Base-by-base conservation (phyloP, 495 filamentous ascomycete genomes). In the Aspergillus ellipticus region DNA sequence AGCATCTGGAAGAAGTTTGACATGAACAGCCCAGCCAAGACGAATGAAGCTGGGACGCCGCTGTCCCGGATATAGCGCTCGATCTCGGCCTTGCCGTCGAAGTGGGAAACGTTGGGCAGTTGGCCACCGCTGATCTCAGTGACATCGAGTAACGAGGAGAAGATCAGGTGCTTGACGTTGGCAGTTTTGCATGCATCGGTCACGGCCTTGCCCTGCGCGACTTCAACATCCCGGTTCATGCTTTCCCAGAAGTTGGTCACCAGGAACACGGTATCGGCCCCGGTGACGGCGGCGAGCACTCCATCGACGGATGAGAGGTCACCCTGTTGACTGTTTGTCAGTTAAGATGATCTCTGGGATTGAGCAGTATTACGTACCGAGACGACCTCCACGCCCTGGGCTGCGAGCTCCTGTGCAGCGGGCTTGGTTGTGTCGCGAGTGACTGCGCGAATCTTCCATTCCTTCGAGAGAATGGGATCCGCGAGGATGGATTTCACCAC, bases 11-110 rank as follows among this genome's bases (percentile, higher is more conserved):
- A 54, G 16, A 72, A 52, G 62, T 82, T 84, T 53, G 70, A 68
- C 83, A 85, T 85, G 73, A 78, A 87, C 59, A 77, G 78, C 2
- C 80, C 85, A 2, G 82, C 74, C 31, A 81, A 58, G 57, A 86
- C 76, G 60, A 80, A 86, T 0, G 81, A 80, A 47, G 77, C 73
- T 0, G 78, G 75, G 6, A 87, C 61, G 16, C 70, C 76, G 11
- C 16, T 45, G 47, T 46, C 17, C 71, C 79, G 60, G 54, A 85
- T 77, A 62, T 88, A 86, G 11, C 81, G 70, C 42, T 81, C 84
- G 16, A 87, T 74, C 6, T 73, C 59, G n/a, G 83, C 82, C 65
- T 88, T 89, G 54, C 66, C 61, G 64, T 87, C 83, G 59, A 86
- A 89, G 67, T 86, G 83, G 17, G 73, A 64, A 20, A 87, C 76